Conservation (phyloP, 805 yeast genomes). For the Pichia ethanolica region DNA sequence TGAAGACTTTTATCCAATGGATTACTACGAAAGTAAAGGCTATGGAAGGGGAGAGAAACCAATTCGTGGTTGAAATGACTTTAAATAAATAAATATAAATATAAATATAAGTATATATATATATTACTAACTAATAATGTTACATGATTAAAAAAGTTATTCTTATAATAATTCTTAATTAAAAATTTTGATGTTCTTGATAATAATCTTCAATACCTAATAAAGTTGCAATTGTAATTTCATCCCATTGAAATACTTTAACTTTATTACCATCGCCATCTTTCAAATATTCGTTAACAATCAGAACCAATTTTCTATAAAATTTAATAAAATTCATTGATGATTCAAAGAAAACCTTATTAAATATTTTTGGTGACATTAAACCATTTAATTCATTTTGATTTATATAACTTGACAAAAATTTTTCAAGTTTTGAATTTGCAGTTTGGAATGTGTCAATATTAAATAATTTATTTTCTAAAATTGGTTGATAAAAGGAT, state of each 20-base stretch:
- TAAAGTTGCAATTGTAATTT: constrained; percentile 55
- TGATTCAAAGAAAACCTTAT: constrained; percentile 45
- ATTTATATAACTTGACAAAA: constrained; percentile 53
- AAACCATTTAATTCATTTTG: constrained; percentile 50
- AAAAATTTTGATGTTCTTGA: constrained; percentile 9
- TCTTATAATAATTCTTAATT: too few relatives aligned
- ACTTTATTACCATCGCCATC: constrained; percentile 20
- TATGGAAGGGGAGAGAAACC: constrained; percentile 86
- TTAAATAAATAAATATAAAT: neutral
- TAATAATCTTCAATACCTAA: constrained; percentile 52
- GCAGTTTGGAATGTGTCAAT: constrained; percentile 36
- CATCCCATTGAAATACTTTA: constrained; percentile 44
- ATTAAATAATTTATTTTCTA: constrained; percentile 52
- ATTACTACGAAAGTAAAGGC: constrained; percentile 83
- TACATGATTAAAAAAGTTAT: too few relatives aligned
- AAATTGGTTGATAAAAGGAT: constrained; percentile 55
- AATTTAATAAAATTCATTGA: constrained; percentile 43
- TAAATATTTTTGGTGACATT: constrained; percentile 56
- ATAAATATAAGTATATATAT: neutral
- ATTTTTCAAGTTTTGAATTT: constrained; percentile 39
- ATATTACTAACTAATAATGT: too few relatives aligned
- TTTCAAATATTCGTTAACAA: constrained; percentile 32
- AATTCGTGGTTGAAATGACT: constrained; percentile 19
- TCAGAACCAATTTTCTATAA: constrained; percentile 32
- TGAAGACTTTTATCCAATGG: constrained; percentile 82